A percentile compares a stretch with the other conserved stretches of the same genome.
phyloP scores from a whole-genome alignment of 2,329 filamentous ascomycete species.

The Aureobasidium sp. region DNA sequence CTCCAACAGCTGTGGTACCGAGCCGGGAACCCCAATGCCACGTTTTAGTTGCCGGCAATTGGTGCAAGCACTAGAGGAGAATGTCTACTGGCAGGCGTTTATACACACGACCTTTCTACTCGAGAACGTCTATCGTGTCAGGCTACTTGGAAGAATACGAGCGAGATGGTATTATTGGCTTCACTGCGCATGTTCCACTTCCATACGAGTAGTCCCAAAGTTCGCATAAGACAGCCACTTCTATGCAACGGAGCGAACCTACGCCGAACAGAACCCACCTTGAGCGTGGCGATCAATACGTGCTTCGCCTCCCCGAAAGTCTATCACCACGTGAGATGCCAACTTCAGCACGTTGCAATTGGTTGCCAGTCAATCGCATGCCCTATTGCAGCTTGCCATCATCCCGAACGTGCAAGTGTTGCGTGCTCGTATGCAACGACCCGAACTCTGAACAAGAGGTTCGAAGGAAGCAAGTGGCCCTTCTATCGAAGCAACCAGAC shows the following conservation, averaged over 20 bases:
- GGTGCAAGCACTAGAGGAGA: not conserved
- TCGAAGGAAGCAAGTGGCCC: not conserved
- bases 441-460: not conserved
- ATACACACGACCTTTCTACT: not conserved
- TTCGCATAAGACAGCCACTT: not conserved
- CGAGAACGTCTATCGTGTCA: not conserved
- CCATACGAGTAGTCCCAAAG: not conserved
- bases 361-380: not conserved
- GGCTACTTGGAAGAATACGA: not conserved
- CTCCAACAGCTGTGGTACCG: constrained; percentile 5
- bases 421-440: constrained; percentile 2
- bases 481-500: not conserved
- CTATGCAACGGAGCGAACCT: not conserved
- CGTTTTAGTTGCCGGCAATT: constrained; percentile 9
- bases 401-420: constrained; percentile 4
- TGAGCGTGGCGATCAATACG: not conserved
- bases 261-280: not conserved
- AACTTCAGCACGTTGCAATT: not conserved
- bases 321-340: not conserved
- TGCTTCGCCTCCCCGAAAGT: constrained; percentile 5
- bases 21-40: constrained; percentile 9
- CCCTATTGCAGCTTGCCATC: not conserved
- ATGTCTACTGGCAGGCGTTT: not conserved
- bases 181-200: not conserved
- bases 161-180: not conserved